Conservation (phyloP, 495 filamentous ascomycete genomes). For the Xylaria castorea region DNA sequence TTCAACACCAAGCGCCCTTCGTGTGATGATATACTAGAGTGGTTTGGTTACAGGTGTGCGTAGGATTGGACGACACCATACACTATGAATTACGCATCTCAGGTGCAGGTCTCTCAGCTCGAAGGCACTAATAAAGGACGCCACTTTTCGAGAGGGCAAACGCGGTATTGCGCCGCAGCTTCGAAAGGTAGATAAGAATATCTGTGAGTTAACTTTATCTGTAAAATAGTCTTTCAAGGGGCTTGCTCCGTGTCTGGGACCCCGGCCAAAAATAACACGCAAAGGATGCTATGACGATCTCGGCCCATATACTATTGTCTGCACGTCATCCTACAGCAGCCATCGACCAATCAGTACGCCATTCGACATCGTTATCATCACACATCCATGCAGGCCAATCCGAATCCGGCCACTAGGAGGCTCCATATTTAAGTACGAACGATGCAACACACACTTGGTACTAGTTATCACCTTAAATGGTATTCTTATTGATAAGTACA, state of each 20-base stretch:
- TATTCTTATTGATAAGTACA: background rate
- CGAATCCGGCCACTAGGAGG: slow-evolving; percentile 13
- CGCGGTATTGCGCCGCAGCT: background rate
- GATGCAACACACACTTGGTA: background rate
- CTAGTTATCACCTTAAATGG: background rate
- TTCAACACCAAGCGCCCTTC: background rate
- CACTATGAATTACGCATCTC: background rate
- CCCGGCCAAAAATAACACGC: slow-evolving; percentile 17
- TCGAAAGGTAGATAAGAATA: background rate
- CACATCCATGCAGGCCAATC: slow-evolving; percentile 22
- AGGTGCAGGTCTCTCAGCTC: slow-evolving; percentile 13
- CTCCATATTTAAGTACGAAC: background rate
- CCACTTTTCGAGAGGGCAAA: background rate
- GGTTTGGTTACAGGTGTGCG: background rate
- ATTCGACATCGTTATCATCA: background rate
- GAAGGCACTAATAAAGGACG: background rate
- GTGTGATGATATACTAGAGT: slow-evolving; percentile 1
- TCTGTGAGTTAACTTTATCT: background rate
- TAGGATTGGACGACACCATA: slow-evolving; percentile 3
- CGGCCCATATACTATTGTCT: slow-evolving; percentile 18
- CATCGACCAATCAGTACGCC: slow-evolving; percentile 4
- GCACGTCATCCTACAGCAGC: slow-evolving; percentile 25
- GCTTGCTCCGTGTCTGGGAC: background rate
- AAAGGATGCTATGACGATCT: slow-evolving; percentile 17
- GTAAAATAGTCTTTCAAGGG: background rate